Evolutionary conservation across 2,329 filamentous ascomycete species (phyloP), one percentile per base, ranked within the genome.

Genomic region (Lecanicillium sp.): DNA sequence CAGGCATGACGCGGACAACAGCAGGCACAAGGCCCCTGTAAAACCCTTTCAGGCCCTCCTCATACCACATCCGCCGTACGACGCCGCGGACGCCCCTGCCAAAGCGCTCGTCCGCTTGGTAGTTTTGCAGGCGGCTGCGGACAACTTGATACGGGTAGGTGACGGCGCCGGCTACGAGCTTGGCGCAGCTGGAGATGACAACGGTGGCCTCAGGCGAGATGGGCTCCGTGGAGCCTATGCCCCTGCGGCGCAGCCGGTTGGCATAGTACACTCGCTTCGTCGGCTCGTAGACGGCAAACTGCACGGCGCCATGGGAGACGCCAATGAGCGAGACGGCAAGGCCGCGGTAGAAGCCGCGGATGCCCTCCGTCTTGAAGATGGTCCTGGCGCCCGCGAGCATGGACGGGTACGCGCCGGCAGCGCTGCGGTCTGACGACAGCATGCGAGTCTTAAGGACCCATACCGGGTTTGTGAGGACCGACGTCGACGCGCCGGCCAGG

Each of bases 361-460:
- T 42, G 2, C 92, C 92, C 56, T 97, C 89, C 3, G 71, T 72
- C 14, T 61, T 62, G 52, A 81, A 74, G 15, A 98, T 77, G 32
- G 78, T 72, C 28, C 59, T 60, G 3, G 81, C 74, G 19, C 92
- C 92, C 35, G 80, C 72, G 47, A 71, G 65, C 69, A 96, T 86
- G 47, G 77, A 82, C 13, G 77, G 72, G 61, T 98, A 98, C 2
- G 90, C 92, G 12, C 87, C 87, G 2, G 72, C 75, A 5, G 79
- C 72, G 39, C 76, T 70, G 36, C 77, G 76, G 48, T 92, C 86
- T 4, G 86, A 89, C 20, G 88, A 87, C 17, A 97, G 71, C 88
- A 98, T 97, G 46, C 92, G 84, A 8, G 90, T 97, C 69, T 97
- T 97, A 59, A 98, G 79, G 3, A 98, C 92, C 92, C 92, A 98